Conservation (phyloP, 2,329 filamentous ascomycete genomes). For the Neofusicoccum ribis region DNA sequence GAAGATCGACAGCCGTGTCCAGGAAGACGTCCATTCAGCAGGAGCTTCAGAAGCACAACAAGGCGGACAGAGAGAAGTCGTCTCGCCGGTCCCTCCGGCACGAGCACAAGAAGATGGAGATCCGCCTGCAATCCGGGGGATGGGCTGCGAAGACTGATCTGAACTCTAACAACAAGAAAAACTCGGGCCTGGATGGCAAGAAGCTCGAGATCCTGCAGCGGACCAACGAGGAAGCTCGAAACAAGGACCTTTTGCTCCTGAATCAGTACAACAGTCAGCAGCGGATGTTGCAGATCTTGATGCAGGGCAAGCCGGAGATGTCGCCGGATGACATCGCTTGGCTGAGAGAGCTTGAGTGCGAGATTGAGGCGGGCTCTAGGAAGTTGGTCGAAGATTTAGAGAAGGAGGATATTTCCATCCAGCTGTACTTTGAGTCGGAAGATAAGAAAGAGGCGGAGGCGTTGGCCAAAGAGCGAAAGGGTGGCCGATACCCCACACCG, state of each 20-base stretch:
- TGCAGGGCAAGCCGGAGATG: neutral
- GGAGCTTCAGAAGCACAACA: constrained; percentile 7
- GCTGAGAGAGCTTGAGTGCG: neutral
- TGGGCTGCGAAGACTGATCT: neutral
- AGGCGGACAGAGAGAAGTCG: constrained; percentile 10
- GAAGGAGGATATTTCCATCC: constrained; percentile 31
- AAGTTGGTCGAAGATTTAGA: neutral
- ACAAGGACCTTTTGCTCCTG: neutral
- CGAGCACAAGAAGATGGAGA: constrained; percentile 17
- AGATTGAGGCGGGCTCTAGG: neutral
- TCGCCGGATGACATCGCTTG: constrained; percentile 1
- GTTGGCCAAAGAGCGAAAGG: neutral
- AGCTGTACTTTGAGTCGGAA: neutral
- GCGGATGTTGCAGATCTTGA: neutral
- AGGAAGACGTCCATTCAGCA: neutral
- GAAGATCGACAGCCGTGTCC: neutral
- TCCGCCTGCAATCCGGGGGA: constrained; percentile 1
- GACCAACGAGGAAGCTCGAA: constrained; percentile 11
- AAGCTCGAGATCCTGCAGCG: constrained; percentile 17
- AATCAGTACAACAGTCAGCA: neutral
- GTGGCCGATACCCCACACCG: constrained; percentile 5
- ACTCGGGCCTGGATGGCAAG: constrained; percentile 16
- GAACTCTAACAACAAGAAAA: constrained; percentile 18
- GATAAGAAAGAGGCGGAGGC: neutral
- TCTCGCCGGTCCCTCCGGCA: constrained; percentile 1